These are phyloP conservation scores for Meyerozyma sp. DNA, from an alignment of 1,139 yeast genomes.

Conservation along the genomic window DNA sequence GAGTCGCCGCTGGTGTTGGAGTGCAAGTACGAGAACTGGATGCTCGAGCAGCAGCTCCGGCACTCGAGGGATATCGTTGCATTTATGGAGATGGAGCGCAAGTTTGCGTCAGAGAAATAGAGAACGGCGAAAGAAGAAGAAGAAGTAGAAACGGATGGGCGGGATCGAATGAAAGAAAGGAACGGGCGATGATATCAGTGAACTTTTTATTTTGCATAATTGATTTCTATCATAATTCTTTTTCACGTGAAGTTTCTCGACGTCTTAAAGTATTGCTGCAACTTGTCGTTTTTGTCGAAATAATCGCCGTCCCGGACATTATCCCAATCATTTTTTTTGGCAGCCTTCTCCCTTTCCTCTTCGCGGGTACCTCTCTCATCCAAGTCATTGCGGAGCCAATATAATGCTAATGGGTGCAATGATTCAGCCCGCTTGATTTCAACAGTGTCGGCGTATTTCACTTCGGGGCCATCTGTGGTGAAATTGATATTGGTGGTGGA, in stretches of 20 bases:
- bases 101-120: conserved; percentile 3
- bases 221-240: neutral
- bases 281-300: conserved; percentile 42
- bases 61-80: conserved; percentile 10
- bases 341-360: conserved; percentile 41
- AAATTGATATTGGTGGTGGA: conserved; percentile 25
- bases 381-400: conserved; percentile 58
- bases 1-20: conserved; percentile 11
- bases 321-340: conserved; percentile 41
- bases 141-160: too few relatives aligned
- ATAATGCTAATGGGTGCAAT: conserved; percentile 65
- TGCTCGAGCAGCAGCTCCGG: conserved; percentile 12
- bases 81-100: conserved; percentile 17
- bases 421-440: conserved; percentile 37
- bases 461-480: conserved; percentile 8
- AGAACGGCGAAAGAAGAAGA: neutral
- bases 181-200: too few relatives aligned
- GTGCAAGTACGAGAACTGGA: conserved; percentile 16
- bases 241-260: conserved; percentile 26
- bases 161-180: too few relatives aligned
- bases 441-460: conserved; percentile 13
- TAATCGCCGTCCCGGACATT: conserved; percentile 36
- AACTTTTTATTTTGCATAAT: too few relatives aligned
- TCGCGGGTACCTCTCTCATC: conserved; percentile 48
- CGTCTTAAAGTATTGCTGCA: conserved; percentile 43